These are phyloP conservation scores for Didymellaceae sp. DNA, from an alignment of 2,329 filamentous ascomycete species.

Conservation along the genomic window DNA sequence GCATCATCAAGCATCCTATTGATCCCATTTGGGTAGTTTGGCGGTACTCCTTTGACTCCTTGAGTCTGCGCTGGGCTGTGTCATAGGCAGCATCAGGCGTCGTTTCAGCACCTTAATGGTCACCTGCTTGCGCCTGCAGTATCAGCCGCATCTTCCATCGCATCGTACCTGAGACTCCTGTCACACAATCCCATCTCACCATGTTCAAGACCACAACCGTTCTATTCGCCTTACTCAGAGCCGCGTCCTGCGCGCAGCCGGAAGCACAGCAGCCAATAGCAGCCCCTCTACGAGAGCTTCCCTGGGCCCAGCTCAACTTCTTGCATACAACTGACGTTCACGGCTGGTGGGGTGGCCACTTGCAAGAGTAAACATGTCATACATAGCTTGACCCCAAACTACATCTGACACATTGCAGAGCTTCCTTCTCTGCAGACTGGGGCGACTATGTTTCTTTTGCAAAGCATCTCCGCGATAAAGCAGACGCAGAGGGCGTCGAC, in stretches of 20 bases:
- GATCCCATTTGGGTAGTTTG: background rate
- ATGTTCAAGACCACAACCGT: conserved; percentile 26
- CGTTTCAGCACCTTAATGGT: conserved; percentile 26
- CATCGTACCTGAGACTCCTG: conserved; percentile 1
- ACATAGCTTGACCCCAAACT: background rate
- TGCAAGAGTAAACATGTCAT: conserved; percentile 71
- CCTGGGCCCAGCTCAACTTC: conserved; percentile 93
- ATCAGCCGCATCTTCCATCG: conserved; percentile 10
- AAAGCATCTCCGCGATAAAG: conserved; percentile 77
- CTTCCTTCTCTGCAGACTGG: conserved; percentile 95
- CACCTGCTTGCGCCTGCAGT: conserved; percentile 16
- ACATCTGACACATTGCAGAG: conserved; percentile 54
- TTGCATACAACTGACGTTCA: conserved; percentile 92
- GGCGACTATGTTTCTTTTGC: conserved; percentile 97
- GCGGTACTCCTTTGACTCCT: background rate
- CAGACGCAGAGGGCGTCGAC: conserved; percentile 80
- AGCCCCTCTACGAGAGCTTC: conserved; percentile 81
- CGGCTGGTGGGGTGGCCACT: conserved; percentile 92
- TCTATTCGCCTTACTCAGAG: conserved; percentile 41
- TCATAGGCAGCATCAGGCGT: conserved; percentile 11
- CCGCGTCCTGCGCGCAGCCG: conserved; percentile 70
- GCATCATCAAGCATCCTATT: background rate
- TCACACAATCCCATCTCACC: conserved; percentile 10
- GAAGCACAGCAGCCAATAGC: conserved; percentile 77
- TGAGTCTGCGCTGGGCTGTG: conserved; percentile 1